These are phyloP conservation scores for Cotoneaster glaucophyllus DNA, from an alignment of 306 rosid species.

Conservation along the genomic window DNA sequence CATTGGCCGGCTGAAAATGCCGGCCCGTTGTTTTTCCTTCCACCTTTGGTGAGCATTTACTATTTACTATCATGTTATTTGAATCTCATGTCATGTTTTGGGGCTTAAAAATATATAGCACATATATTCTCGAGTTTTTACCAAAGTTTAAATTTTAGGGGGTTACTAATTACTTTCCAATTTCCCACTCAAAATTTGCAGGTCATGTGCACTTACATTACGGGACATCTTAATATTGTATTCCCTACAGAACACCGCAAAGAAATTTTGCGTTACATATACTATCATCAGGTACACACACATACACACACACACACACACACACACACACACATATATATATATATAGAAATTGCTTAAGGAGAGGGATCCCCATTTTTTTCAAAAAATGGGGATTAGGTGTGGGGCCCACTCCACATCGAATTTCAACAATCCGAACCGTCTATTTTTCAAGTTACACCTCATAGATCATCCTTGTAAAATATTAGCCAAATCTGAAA, in stretches of 20 bases:
- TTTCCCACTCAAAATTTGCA: slow-evolving; percentile 3
- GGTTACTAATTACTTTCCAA: neutral
- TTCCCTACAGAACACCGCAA: slow-evolving; percentile 38
- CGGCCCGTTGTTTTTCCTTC: slow-evolving; percentile 63
- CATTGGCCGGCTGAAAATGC: slow-evolving; percentile 84
- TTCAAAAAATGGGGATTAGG: no score
- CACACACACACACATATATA: no score
- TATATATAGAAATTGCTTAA: no score
- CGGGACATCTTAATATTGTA: slow-evolving; percentile 46
- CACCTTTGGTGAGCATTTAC: slow-evolving; percentile 49
- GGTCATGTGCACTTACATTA: slow-evolving; percentile 57
- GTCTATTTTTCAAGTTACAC: no score
- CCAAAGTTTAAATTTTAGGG: neutral
- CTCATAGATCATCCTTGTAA: no score
- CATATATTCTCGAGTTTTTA: neutral
- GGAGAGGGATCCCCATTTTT: no score
- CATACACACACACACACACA: no score
- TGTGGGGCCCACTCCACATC: no score
- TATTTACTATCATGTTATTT: no score
- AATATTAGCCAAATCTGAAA: no score
- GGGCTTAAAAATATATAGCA: neutral
- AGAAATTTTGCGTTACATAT: slow-evolving; percentile 67
- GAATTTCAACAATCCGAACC: no score
- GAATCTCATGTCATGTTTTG: neutral
- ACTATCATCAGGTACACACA: slow-evolving; percentile 51